Evolutionary conservation across 164 flowering plant species (phyloP), one percentile per base, ranked within the genome.

Genomic region (Nymphaea colorata): DNA sequence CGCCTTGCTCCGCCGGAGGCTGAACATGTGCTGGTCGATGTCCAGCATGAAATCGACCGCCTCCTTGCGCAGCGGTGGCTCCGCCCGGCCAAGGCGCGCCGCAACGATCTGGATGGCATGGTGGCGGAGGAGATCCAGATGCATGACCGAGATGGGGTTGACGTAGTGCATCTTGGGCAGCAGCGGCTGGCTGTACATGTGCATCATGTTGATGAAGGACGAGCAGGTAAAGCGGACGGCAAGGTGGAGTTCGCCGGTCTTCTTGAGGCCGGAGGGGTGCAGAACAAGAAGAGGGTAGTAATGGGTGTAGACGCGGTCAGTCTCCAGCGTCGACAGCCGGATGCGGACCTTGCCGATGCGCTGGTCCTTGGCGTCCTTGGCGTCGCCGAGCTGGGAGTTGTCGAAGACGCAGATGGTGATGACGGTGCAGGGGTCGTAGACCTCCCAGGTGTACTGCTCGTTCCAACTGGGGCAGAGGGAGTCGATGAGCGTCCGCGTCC

Each of bases 371-470:
- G 77, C 83, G 4, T 78, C 85, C 61, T 75, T 79, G 76, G 73
- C 68, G 43, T 81, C 93, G 45, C 71, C 74, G 51, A 82, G 65
- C 47, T 91, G 95, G 67, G 76, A 62, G 65, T 91, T 89, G 68
- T 91, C 91, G 66, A 91, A 87, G 10, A 91, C 96, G 0, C 88
- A 93, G 43, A 91, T 55, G 25, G 97, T 89, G 77, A 91, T 83
- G 10, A 89, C 97, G 10, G 97, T 91, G 71, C 93, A 91, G 0
- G 93, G 92, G 66, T 91, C 97, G 64, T 77, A 64, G 4, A 91
- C 96, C 51, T 87, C 90, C 97, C 97, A 91, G 7, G 91, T 89
- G 75, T 89, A 89, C 79, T 91, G 96, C 80, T 91, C 96, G 55
- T 91, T 80, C 97, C 97, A 91, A 2, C 77, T 73, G 55, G 97